Base-by-base conservation (phyloP, 208 protist genomes). In the Wallacemonas rigidus region DNA sequence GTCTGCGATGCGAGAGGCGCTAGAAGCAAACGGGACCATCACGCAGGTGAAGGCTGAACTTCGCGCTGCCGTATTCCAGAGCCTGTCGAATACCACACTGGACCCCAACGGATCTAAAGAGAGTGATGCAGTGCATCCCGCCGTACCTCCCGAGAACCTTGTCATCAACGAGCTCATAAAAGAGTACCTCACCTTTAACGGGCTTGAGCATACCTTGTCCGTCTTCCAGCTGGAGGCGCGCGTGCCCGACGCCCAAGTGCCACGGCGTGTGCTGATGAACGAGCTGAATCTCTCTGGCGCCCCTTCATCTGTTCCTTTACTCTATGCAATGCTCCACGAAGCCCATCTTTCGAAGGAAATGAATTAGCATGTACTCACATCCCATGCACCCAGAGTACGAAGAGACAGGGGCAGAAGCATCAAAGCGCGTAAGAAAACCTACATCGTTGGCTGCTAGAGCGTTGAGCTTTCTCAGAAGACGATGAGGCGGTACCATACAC, bases 101-200 rank as follows among this genome's bases (percentile, higher is more conserved):
- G 56, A 67, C 47, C 67, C 63, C 3, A 75, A 70, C 17, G 17
- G 43, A 8, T 48, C 60, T 6, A 65, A 17, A 8, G 58, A 58
- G 12, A 61, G 39, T 40, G 17, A 43, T 26, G 50, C 69, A 5
- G 51, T 68, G 2, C 78, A 79, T 41, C 87, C 91, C 2, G 77
- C 89, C 1, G 72, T 87, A 45, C 94, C 95, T 14, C 87, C 94
- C 12, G 94, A 98, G 76, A 98, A 98, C 74, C 71, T 98, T 64
- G 80, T 98, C 15, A 81, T 98, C 63, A 97, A 98, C 76, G 94
- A 98, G 75, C 87, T 98, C n/a, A 97, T 98, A 56, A 89, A 92
- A 55, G 94, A 98, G 73, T 98, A 98, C 71, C 71, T 98, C 11
- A 80, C 81, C 12, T 97, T 94, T 74, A 98, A 97, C 74, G 90